These are phyloP conservation scores for Fusarium equiseti DNA, from an alignment of 2,329 filamentous ascomycete species.

Conservation along the genomic window DNA sequence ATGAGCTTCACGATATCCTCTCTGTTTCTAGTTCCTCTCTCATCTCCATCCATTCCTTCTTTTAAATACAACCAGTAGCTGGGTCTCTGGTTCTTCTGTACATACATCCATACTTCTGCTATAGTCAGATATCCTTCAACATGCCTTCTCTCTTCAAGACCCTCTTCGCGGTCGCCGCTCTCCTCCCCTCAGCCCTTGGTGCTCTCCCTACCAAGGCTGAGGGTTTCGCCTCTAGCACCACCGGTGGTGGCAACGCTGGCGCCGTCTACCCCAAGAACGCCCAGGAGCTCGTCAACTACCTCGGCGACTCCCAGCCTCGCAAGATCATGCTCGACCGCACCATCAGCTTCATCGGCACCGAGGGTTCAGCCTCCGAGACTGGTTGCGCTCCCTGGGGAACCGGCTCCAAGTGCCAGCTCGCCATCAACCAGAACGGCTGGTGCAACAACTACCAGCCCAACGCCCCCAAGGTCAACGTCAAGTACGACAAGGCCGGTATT, in stretches of 20 bases:
- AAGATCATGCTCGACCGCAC: slow-evolving; percentile 70
- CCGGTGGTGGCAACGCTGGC: slow-evolving; percentile 68
- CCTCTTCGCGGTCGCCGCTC: slow-evolving; percentile 34
- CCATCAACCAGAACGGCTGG: slow-evolving; percentile 71
- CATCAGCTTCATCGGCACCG: slow-evolving; percentile 67
- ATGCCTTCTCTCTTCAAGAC: slow-evolving; percentile 42
- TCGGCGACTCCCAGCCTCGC: slow-evolving; percentile 64
- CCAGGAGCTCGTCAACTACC: slow-evolving; percentile 69
- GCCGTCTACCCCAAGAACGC: slow-evolving; percentile 66
- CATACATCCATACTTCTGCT: not conserved
- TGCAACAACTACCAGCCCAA: slow-evolving; percentile 69
- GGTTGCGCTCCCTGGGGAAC: slow-evolving; percentile 72
- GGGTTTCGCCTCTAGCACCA: slow-evolving; percentile 64
- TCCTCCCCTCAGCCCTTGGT: slow-evolving; percentile 37
- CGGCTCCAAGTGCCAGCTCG: slow-evolving; percentile 64
- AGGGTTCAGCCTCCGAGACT: slow-evolving; percentile 63
- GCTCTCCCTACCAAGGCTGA: slow-evolving; percentile 54
- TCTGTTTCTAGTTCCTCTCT: not conserved
- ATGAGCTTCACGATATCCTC: slow-evolving; percentile 23
- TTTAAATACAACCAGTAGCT: slow-evolving; percentile 16
- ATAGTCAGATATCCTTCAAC: slow-evolving; percentile 6
- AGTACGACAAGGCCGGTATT: slow-evolving; percentile 64
- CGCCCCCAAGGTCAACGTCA: slow-evolving; percentile 60
- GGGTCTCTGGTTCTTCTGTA: slow-evolving; percentile 32
- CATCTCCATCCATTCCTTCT: slow-evolving; percentile 14